These are phyloP conservation scores for Daldinia childiae DNA, from an alignment of 495 filamentous ascomycete species.

Conservation along the genomic window DNA sequence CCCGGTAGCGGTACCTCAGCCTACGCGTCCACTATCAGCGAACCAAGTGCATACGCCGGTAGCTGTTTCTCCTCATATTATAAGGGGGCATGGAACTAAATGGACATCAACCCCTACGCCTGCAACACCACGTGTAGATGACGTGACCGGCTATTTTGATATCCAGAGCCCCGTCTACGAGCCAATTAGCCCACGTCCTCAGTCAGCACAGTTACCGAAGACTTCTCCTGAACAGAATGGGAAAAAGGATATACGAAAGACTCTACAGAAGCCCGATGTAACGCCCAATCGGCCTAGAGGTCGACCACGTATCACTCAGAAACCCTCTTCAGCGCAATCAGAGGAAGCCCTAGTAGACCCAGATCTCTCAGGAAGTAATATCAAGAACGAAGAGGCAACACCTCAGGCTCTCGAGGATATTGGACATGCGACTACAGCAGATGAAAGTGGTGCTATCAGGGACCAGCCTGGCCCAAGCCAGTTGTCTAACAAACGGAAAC, in stretches of 20 bases:
- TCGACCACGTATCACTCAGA: constrained; percentile 46
- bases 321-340: constrained; percentile 57
- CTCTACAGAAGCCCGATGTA: constrained; percentile 41
- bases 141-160: constrained; percentile 43
- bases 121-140: constrained; percentile 54
- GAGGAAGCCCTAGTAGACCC: constrained; percentile 64
- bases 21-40: constrained; percentile 22
- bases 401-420: constrained; percentile 63
- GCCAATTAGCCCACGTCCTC: constrained; percentile 57
- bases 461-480: constrained; percentile 29
- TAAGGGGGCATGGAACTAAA: constrained; percentile 58
- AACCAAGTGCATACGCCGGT: constrained; percentile 38
- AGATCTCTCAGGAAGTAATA: constrained; percentile 53
- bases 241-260: constrained; percentile 43
- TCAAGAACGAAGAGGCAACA: constrained; percentile 76
- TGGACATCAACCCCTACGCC: constrained; percentile 58
- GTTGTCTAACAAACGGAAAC: constrained; percentile 55
- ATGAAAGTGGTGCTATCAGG: constrained; percentile 51
- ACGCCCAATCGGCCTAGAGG: constrained; percentile 46
- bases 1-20: constrained; percentile 32
- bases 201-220: constrained; percentile 47
- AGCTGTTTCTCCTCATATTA: constrained; percentile 28
- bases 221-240: constrained; percentile 38
- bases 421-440: constrained; percentile 58
- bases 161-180: constrained; percentile 56